Conservation (phyloP, 2,329 filamentous ascomycete species). For the Exophiala sp. region DNA sequence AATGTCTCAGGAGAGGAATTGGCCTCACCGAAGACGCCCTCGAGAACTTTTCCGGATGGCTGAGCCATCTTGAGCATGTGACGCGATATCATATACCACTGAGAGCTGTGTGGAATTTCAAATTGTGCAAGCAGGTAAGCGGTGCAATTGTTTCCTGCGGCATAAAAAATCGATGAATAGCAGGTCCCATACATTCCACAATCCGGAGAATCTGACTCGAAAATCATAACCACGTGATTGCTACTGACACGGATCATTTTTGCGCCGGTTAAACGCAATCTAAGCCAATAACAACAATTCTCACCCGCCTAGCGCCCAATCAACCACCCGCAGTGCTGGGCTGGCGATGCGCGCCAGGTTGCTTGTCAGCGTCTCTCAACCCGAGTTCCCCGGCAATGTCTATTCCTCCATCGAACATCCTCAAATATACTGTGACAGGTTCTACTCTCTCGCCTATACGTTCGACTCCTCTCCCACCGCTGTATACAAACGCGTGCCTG, state of each 20-base stretch:
- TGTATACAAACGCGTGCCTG: background rate
- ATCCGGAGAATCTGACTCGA: background rate
- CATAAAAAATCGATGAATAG: no score
- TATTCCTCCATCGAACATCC: background rate
- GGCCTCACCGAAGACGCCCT: slow-evolving; percentile 57
- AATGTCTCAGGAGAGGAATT: slow-evolving; percentile 27
- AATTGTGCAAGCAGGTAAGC: background rate
- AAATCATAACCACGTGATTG: background rate
- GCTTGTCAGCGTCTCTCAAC: slow-evolving; percentile 8
- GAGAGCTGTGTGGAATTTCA: background rate
- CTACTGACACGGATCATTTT: no score
- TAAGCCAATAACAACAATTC: no score
- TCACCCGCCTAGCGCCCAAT: no score
- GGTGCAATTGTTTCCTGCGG: background rate
- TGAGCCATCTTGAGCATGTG: slow-evolving; percentile 24
- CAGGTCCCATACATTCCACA: no score
- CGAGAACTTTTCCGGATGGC: slow-evolving; percentile 44
- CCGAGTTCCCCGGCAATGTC: no score
- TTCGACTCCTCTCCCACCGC: background rate
- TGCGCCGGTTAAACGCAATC: no score
- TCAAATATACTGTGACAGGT: background rate
- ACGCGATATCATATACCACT: slow-evolving; percentile 8
- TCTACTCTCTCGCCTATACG: background rate
- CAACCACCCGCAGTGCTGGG: background rate
- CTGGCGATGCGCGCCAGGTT: background rate